Conservation (phyloP, 2,329 filamentous ascomycete species). For the Leptosphaerulina australis region DNA sequence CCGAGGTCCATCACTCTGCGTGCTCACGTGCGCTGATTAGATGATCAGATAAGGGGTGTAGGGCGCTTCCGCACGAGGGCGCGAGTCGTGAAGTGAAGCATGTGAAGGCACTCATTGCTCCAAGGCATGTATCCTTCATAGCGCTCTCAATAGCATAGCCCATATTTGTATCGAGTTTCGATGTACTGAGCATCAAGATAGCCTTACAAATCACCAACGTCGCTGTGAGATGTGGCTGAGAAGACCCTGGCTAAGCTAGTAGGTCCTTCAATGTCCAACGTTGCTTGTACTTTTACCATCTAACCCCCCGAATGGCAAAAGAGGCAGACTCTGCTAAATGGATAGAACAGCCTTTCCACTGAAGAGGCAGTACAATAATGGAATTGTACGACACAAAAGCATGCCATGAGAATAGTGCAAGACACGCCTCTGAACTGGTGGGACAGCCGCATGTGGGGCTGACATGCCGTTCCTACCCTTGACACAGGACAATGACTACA, state of each 20-base stretch:
- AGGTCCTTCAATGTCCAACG: too few relatives aligned
- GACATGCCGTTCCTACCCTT: constrained; percentile 1
- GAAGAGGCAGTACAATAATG: too few relatives aligned
- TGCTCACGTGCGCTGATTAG: constrained; percentile 12
- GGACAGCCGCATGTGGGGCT: constrained; percentile 14
- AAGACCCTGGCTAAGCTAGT: too few relatives aligned
- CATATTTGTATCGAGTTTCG: too few relatives aligned
- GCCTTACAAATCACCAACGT: too few relatives aligned
- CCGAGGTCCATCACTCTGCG: constrained; percentile 5
- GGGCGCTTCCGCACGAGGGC: not conserved
- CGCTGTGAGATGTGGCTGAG: too few relatives aligned
- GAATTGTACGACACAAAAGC: constrained; percentile 4
- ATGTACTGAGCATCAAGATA: too few relatives aligned
- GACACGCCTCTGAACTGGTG: constrained; percentile 17
- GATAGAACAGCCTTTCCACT: too few relatives aligned
- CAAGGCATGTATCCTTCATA: not conserved
- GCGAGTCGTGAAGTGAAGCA: constrained; percentile 1
- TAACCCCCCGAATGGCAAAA: not conserved
- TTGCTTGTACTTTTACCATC: not conserved
- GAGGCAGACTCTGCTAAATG: too few relatives aligned
- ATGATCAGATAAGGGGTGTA: constrained; percentile 10
- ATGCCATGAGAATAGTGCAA: constrained; percentile 6
- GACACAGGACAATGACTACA: constrained; percentile 6
- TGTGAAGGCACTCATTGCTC: constrained; percentile 2
- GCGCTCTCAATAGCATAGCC: too few relatives aligned